Base-by-base conservation (phyloP, 2,329 filamentous ascomycete genomes). In the Aspergillus awamori region DNA sequence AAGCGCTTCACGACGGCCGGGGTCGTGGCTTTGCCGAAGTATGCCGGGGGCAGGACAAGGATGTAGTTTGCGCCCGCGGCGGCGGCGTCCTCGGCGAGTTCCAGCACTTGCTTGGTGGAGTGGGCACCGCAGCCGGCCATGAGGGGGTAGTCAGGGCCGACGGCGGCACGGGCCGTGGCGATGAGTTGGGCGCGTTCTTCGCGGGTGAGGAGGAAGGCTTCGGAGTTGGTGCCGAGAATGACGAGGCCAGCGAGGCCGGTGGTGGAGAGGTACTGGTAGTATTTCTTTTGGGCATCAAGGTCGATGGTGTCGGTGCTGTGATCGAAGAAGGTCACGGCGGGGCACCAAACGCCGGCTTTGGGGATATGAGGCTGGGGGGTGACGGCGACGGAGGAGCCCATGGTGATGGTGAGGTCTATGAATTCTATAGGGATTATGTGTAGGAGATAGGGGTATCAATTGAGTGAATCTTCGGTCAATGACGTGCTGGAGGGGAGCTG, bases 121-220 rank as follows among this genome's bases (percentile, higher is more conserved):
- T 89, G 87, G 0, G 84, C 86, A 17, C 86, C 83, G 6, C 87
- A 84, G 36, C 88, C 88, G 4, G 85, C 86, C 80, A 88, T 87
- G 69, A 89, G 79, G 30, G 85, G 86, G 68, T 79, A 86, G 22
- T 76, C 74, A 0, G 81, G 79, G 0, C 82, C 83, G 13, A 84
- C 81, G n/a, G 83, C 81, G 38, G 72, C 69, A 38, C 86, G 79
- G 54, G 87, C 88, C 10, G 83, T 78, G 28, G 77, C 72, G 24
- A 90, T 80, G n/a, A 89, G 80, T 43, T 79, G 77, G 52, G 77
- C 77, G 59, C 86, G 81, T 74, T 88, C 86, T 65, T 86, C 82
- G n/a, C 84, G 83, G 11, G 84, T 86, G 45, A 86, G 72, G 10
- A 86, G 80, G 70, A 85, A 84, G 11, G 83, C 79, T 68, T 86